Percentiles rank a stretch among this genome's conserved stretches.
Evolutionary conservation across 2,329 filamentous ascomycete species (phyloP).

Genomic region (Epichloe typhina): DNA sequence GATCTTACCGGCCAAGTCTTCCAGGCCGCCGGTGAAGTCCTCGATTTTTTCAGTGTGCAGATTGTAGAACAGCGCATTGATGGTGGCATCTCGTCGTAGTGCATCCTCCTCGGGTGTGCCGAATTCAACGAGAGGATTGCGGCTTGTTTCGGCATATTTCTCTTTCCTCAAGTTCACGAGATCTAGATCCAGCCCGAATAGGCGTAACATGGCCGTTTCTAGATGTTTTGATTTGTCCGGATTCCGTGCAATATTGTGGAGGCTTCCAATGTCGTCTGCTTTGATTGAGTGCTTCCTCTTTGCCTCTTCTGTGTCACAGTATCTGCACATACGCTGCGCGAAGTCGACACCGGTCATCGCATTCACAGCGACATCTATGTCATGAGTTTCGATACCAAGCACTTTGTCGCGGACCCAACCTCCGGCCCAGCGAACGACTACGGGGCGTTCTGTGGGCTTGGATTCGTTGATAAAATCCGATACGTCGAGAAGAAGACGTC

Average conservation of each 20-base stretch:
- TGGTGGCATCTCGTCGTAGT: constrained; percentile 74
- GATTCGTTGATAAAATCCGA: constrained; percentile 45
- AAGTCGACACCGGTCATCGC: constrained; percentile 72
- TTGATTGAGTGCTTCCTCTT: constrained; percentile 3
- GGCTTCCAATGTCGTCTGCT: constrained; percentile 1
- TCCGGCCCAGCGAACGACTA: constrained; percentile 65
- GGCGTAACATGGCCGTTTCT: constrained; percentile 7
- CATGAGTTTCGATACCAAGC: constrained; percentile 56
- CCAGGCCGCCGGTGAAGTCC: constrained; percentile 70
- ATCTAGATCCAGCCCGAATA: constrained; percentile 32
- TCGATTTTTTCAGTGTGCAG: constrained; percentile 67
- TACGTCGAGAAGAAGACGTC: constrained; percentile 70
- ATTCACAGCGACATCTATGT: constrained; percentile 80
- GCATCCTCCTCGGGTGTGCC: constrained; percentile 87
- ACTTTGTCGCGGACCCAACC: constrained; percentile 84
- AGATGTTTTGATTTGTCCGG: constrained; percentile 8
- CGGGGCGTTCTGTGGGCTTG: constrained; percentile 35
- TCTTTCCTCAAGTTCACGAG: constrained; percentile 91
- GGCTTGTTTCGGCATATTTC: constrained; percentile 62
- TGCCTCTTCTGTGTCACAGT: constrained; percentile 34
- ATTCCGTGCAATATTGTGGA: constrained; percentile 8
- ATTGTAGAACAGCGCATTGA: constrained; percentile 96
- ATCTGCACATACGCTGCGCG: constrained; percentile 53
- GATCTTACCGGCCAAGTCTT: constrained; percentile 57
- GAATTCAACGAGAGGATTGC: constrained; percentile 44